These are phyloP conservation scores for Sambucus nigra DNA, from an alignment of 129 eudicot genomes.

Conservation along the genomic window DNA sequence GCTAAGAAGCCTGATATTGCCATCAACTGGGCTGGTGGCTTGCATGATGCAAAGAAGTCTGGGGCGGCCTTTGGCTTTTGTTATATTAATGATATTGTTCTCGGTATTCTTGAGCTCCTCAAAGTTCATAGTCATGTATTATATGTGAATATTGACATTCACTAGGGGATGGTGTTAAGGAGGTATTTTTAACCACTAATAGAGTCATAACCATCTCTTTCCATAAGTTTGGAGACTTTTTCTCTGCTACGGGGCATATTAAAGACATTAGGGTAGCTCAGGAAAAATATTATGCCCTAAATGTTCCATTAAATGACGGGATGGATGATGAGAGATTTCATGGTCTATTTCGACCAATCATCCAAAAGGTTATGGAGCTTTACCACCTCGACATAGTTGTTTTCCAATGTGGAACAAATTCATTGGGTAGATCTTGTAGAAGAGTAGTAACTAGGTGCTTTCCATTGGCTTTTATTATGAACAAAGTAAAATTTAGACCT, in stretches of 20 bases:
- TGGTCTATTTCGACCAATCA: constrained; percentile 60
- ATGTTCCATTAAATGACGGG: constrained; percentile 84
- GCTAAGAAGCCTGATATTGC: constrained; percentile 85
- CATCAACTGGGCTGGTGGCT: constrained; percentile 91
- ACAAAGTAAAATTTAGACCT: too few species aligned
- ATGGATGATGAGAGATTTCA: constrained; percentile 70
- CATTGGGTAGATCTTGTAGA: too few species aligned
- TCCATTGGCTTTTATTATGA: too few species aligned
- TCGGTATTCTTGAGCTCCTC: constrained; percentile 87
- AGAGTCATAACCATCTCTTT: constrained; percentile 94
- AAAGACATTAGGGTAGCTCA: constrained; percentile 52
- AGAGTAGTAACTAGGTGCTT: too few species aligned
- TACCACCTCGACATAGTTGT: constrained; percentile 94
- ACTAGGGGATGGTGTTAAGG: constrained; percentile 98
- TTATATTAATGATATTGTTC: constrained; percentile 82
- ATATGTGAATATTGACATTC: too few species aligned
- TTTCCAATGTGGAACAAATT: constrained; percentile 94
- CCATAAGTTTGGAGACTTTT: constrained; percentile 84
- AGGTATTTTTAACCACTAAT: constrained; percentile 83
- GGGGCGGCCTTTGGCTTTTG: constrained; percentile 95
- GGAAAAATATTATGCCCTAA: constrained; percentile 79
- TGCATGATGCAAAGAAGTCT: constrained; percentile 81
- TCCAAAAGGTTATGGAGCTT: constrained; percentile 81
- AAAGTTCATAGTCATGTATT: constrained; percentile 89
- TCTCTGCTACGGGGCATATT: constrained; percentile 88